Base-by-base conservation (phyloP, 2,329 filamentous ascomycete species). In the Ophiostoma tasmaniense region DNA sequence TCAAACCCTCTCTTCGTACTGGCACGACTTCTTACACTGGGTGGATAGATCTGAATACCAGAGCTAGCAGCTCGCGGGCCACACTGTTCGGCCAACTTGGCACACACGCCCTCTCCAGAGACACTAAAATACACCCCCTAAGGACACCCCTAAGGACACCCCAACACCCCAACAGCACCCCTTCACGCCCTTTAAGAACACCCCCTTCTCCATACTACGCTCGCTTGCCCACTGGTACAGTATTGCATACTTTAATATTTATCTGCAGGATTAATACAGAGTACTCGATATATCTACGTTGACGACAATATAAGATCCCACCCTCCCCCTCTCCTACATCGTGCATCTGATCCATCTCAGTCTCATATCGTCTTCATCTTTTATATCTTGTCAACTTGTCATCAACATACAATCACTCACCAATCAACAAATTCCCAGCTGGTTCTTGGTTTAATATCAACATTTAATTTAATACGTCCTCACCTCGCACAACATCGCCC, bases 401-500 rank as follows among this genome's bases (percentile, higher is more conserved):
- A 73, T 72, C 61, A 64, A 64, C 68, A 45, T 64, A 37, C 61
- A 25, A 20, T n/a, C 22, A 66, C n/a, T 17, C n/a, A 22, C 17
- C 28, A 28, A 66, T 76, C 75, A 67, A 37, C 33, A 35, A 33
- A 33, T 35, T 68, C 66, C 77, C 73, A 76, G 74, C 74, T 76
- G 73, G 76, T 75, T 76, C 78, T 77, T 75, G 77, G 74, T 74
- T 77, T 75, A 74, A 62, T 68, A 30, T 61, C 35, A 66, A 66
- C 61, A 14, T 8, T 35, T 37, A 64, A 37, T 22, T 28, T 55
- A 55, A 55, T 55, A 55, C 50, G n/a, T n/a, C 50, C n/a, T 25
- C 50, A 55, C n/a, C 50, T 55, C 22, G 45, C 45, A 52, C 45
- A n/a, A 52, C 45, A 4, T 13, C 55, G 22, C 42, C 42, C 42